Conservation (phyloP, 2,329 filamentous ascomycete genomes). For the Raffaelea ambrosiae region DNA sequence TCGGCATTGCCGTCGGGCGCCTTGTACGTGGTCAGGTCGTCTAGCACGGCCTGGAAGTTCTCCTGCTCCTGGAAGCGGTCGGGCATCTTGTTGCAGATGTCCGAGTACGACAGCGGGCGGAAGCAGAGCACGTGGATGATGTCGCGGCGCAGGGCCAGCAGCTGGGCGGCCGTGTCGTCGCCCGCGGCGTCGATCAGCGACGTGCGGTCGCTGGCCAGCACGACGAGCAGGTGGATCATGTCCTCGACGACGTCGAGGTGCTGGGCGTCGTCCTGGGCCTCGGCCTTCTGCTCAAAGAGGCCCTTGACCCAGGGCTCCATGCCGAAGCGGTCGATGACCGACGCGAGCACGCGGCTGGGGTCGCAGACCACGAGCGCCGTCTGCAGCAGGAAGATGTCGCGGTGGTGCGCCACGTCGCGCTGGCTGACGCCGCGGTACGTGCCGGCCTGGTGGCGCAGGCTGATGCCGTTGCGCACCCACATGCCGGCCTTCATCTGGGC, state of each 20-base stretch:
- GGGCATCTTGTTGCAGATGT: constrained; percentile 75
- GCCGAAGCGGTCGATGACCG: constrained; percentile 85
- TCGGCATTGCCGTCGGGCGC: constrained; percentile 86
- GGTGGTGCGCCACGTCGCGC: constrained; percentile 85
- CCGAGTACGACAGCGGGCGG: constrained; percentile 90
- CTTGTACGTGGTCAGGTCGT: constrained; percentile 83
- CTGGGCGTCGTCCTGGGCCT: constrained; percentile 76
- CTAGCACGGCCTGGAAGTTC: constrained; percentile 74
- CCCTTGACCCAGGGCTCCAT: constrained; percentile 83
- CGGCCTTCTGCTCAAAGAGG: constrained; percentile 61
- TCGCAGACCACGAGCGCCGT: constrained; percentile 82
- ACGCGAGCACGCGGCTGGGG: constrained; percentile 73
- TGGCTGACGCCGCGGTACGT: constrained; percentile 86
- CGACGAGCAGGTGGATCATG: constrained; percentile 86
- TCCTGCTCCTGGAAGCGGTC: constrained; percentile 87
- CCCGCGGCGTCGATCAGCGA: constrained; percentile 56
- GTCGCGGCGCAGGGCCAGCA: constrained; percentile 73
- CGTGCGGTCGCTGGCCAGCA: constrained; percentile 81
- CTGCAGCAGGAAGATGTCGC: constrained; percentile 90
- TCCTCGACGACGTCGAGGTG: constrained; percentile 92
- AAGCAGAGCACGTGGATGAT: constrained; percentile 93
- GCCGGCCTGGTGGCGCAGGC: constrained; percentile 86
- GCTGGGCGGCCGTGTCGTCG: constrained; percentile 55
- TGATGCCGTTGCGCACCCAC: constrained; percentile 98
- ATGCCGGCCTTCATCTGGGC: constrained; percentile 97